phyloP scores from a whole-genome alignment of 2,329 filamentous ascomycete genomes.

The Lachnellula willkommii region DNA sequence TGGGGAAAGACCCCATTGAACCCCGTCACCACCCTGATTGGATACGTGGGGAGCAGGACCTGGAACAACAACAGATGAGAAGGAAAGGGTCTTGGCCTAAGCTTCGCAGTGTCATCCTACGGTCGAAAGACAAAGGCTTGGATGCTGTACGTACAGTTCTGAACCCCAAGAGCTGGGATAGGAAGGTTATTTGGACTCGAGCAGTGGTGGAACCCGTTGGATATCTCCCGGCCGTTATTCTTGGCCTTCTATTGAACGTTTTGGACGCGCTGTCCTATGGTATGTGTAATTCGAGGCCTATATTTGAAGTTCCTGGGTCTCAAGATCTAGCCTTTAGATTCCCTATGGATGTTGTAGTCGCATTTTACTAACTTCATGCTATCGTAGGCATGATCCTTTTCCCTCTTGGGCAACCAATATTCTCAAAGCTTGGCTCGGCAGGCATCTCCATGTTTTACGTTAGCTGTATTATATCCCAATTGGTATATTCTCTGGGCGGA shows the following conservation, averaged over 20 bases:
- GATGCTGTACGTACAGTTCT: slow-evolving; percentile 32
- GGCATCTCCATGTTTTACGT: slow-evolving; percentile 99
- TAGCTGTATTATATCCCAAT: slow-evolving; percentile 88
- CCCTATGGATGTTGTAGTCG: neutral
- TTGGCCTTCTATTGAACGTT: slow-evolving; percentile 86
- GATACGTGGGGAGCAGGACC: slow-evolving; percentile 28
- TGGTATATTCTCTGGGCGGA: slow-evolving; percentile 78
- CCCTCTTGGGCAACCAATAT: slow-evolving; percentile 80
- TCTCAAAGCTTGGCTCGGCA: slow-evolving; percentile 79
- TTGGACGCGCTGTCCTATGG: slow-evolving; percentile 93
- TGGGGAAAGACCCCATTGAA: slow-evolving; percentile 16
- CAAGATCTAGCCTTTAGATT: neutral
- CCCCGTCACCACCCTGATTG: slow-evolving; percentile 25
- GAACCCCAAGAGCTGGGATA: slow-evolving; percentile 69
- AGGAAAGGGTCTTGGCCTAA: slow-evolving; percentile 25
- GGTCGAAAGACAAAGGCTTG: slow-evolving; percentile 20
- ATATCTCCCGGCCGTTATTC: slow-evolving; percentile 77
- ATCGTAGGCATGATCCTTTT: slow-evolving; percentile 80
- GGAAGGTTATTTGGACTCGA: slow-evolving; percentile 56
- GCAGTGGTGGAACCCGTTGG: slow-evolving; percentile 62
- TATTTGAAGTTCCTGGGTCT: neutral
- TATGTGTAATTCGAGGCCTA: slow-evolving; percentile 26
- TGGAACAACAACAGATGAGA: slow-evolving; percentile 25
- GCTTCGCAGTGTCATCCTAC: slow-evolving; percentile 20
- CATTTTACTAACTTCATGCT: neutral